Evolutionary conservation across 192 early-diverging fungal genomes (phyloP), one percentile per base, ranked within the genome.

Genomic region (Mortierella hygrophila): DNA sequence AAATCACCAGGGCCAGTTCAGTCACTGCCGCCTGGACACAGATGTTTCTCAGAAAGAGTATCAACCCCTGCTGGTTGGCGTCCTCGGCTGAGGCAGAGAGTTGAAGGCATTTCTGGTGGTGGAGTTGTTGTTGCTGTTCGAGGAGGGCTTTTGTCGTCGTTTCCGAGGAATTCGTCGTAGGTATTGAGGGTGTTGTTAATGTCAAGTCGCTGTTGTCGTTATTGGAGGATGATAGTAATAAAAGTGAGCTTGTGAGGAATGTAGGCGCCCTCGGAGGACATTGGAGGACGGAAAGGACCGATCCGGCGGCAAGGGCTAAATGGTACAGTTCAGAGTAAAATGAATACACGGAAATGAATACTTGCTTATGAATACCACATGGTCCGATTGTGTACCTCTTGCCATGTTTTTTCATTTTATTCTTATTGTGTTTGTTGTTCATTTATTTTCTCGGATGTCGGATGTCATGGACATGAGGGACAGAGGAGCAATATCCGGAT

Each of bases 1-100:
- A 92, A 10, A 94, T 92, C 4, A 95, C 90, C 32, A 94, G 82
- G 0, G 88, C 88, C 72, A 89, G 41, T 70, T 85, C 85, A 16
- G 83, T 86, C 20, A 89, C 78, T 26, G 49, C 63, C 0, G 88
- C 81, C 70, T 78, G 78, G 11, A 41, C 42, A 54, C 83, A 86
- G 35, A 89, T 76, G 38, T 79, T 82, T 41, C 77, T 68, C 4
- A 89, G 52, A 72, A 89, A 89, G 44, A 81, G 81, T 52, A 81
- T 35, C 47, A 89, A 75, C 26, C 75, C 72, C 0, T 73, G 74
- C 32, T 75, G 65, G 37, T 74, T 42, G 4, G 44, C 57, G 42
- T 60, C 70, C 57, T 52, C 54, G 3, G 71, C 55, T 18, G 80
- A 26, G 65, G 78, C 32, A 29, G 52, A 18, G 29, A 29, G 47